Base-by-base conservation (phyloP, 225 moss, liverwort and hornwort species). In the Sphagnum contortum region DNA sequence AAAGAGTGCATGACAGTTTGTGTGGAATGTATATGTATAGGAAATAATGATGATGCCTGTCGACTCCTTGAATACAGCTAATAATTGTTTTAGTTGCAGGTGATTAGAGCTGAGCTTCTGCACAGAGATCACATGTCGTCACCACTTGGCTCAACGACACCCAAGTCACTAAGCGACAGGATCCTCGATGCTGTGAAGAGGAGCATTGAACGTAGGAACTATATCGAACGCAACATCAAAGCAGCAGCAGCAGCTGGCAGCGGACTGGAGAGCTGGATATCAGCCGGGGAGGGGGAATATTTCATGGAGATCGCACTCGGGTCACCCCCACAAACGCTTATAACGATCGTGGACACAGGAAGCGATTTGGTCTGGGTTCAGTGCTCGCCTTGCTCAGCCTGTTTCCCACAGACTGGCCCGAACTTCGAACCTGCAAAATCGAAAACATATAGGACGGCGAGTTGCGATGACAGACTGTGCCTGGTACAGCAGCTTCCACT, bases 301-400 rank as follows among this genome's bases (percentile, higher is more conserved):
- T 11, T 49, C 3, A 65, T 65, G 64, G 50, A 51, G 5, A 49
- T 65, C 29, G 7, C 48, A 47, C 11, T 65, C 6, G 64, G 64
- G 3, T 5, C 52, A 52, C 12, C 64, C 9, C 64, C 64, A n/a
- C 9, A 9, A 9, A 65, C 8, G 3, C 12, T 51, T 49, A 50
- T 29, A 9, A 49, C 48, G 3, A 11, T 51, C 12, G 64, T 50
- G 46, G 64, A 65, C 50, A 65, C 64, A 9, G 64, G 48, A 47
- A 65, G 64, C 29, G 64, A 65, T 44, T 50, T 65, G 11, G 12
- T 12, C 4, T 65, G 64, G 64, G 12, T 65, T 7, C 49, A 51
- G 50, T 50, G 49, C 64, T 6, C 4, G 11, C 49, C 64, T 12
- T 65, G 64, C 50, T 3, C 10, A 7, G 50, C 48, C 3, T 65